Evolutionary conservation across 495 filamentous ascomycete species (phyloP), one percentile per base, ranked within the genome.

Genomic region (Bombardia bombarda): DNA sequence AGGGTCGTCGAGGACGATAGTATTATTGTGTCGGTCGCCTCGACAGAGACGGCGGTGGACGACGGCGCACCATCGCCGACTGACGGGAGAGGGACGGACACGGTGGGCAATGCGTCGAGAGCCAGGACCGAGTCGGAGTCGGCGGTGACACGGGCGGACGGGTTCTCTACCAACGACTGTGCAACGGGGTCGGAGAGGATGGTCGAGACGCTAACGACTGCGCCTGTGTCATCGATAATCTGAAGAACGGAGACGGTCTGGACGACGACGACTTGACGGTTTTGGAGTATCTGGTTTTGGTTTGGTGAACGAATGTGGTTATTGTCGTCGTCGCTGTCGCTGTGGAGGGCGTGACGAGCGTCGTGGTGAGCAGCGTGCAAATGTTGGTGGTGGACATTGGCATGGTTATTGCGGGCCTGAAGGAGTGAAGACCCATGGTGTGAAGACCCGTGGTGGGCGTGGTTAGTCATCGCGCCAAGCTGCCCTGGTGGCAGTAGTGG

Each of bases 341-440:
- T 35, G 24, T 34, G 30, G 32, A 16, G 23, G 34, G 34, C 22
- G 25, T 23, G 22, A 28, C 26, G 26, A 28, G 9, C 9, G 26
- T 28, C 9, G 26, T 28, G 57, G 19, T 58, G 49, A 24, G 52
- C 48, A 13, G 46, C 36, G 35, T 61, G 57, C 32, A 55, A 45
- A 40, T 58, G 49, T 40, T 46, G 59, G 31, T 58, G 56, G 44
- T 56, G 52, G 47, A 28, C 2, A 8, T 28, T 28, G 26, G 26
- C 31, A 48, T 52, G 58, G 42, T 37, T 52, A 38, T 58, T 52
- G 51, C 65, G 69, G 68, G 67, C 56, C 69, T 73, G 69, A 73
- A 63, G 49, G 69, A 73, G 69, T 71, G 69, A 70, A 70, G 69
- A 58, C 67, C 68, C 67, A n/a, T n/a, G n/a, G n/a, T n/a, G n/a